phyloP scores from a whole-genome alignment of 169 alveolate genomes.

The Plasmodium berghei region DNA sequence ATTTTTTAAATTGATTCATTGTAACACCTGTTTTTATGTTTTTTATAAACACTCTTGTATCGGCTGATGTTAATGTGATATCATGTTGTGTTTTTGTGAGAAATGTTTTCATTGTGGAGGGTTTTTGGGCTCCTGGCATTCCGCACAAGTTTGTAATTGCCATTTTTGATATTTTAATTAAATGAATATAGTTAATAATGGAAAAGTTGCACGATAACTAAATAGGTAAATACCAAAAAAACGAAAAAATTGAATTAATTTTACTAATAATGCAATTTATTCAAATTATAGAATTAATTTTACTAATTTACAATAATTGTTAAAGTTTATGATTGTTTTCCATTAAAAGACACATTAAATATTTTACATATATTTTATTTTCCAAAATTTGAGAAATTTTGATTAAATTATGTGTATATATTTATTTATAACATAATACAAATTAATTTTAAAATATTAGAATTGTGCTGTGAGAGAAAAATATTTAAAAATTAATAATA shows the following conservation, averaged over 20 bases:
- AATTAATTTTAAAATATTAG: too few relatives aligned
- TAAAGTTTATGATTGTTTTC: conserved; percentile 10
- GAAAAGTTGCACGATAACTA: neutral
- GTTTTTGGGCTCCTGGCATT: conserved; percentile 10
- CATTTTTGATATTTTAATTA: conserved; percentile 20
- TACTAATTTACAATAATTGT: neutral
- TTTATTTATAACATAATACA: conserved; percentile 13
- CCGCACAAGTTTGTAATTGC: conserved; percentile 59
- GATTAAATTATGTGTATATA: conserved; percentile 16
- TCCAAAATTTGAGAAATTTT: neutral
- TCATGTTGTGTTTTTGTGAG: conserved; percentile 75
- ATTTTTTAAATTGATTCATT: conserved; percentile 71
- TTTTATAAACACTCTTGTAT: conserved; percentile 56
- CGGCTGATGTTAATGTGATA: conserved; percentile 45
- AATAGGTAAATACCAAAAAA: conserved; percentile 7
- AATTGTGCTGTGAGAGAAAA: conserved; percentile 11
- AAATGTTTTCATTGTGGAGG: conserved; percentile 43
- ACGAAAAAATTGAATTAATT: conserved; percentile 17
- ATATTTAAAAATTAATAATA: conserved; percentile 16
- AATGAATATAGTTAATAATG: neutral
- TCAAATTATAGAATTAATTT: conserved; percentile 22
- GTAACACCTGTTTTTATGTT: conserved; percentile 76
- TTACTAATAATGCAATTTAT: conserved; percentile 13
- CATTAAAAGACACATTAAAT: conserved; percentile 30
- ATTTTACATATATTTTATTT: neutral